phyloP scores from a whole-genome alignment of 352 stramenopile species.

The Thalassiosira gravida region DNA sequence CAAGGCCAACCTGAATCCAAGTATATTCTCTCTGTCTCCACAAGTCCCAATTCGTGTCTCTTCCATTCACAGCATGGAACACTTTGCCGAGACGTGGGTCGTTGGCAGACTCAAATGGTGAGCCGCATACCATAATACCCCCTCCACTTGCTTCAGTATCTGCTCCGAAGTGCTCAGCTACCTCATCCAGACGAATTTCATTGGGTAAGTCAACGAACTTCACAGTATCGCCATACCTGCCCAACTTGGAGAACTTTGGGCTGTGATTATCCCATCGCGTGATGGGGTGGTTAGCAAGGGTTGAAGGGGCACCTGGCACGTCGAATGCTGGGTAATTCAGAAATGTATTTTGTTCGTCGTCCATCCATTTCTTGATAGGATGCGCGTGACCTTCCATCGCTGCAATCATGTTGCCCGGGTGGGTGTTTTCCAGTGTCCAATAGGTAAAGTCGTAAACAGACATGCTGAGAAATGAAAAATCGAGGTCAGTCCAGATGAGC shows the following conservation, averaged over 20 bases:
- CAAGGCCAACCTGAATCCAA: slow-evolving; percentile 37
- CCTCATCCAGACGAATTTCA: slow-evolving; percentile 54
- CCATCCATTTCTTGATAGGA: slow-evolving; percentile 70
- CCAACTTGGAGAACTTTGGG: slow-evolving; percentile 44
- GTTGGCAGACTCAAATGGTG: slow-evolving; percentile 61
- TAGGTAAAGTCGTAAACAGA: slow-evolving; percentile 71
- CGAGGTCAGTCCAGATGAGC: too few species aligned
- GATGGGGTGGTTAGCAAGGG: slow-evolving; percentile 45
- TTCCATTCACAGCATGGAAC: slow-evolving; percentile 43
- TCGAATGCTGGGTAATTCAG: slow-evolving; percentile 43
- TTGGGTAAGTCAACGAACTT: slow-evolving; percentile 67
- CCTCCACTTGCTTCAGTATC: slow-evolving; percentile 20
- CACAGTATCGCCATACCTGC: slow-evolving; percentile 56
- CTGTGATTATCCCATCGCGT: slow-evolving; percentile 50
- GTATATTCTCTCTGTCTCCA: slow-evolving; percentile 35
- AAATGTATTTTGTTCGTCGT: slow-evolving; percentile 45
- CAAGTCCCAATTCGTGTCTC: slow-evolving; percentile 48
- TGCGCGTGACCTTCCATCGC: slow-evolving; percentile 44
- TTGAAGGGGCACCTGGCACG: neutral
- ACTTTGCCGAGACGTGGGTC: slow-evolving; percentile 44
- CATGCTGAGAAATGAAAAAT: slow-evolving; percentile 17
- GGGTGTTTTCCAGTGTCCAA: slow-evolving; percentile 59
- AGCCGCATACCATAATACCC: slow-evolving; percentile 67
- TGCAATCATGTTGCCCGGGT: slow-evolving; percentile 66
- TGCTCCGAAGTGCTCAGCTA: slow-evolving; percentile 57